Percentiles rank a stretch among this genome's conserved stretches.
Evolutionary conservation across 345 rosid species (phyloP).

Genomic region (Aurinia saxatilis): DNA sequence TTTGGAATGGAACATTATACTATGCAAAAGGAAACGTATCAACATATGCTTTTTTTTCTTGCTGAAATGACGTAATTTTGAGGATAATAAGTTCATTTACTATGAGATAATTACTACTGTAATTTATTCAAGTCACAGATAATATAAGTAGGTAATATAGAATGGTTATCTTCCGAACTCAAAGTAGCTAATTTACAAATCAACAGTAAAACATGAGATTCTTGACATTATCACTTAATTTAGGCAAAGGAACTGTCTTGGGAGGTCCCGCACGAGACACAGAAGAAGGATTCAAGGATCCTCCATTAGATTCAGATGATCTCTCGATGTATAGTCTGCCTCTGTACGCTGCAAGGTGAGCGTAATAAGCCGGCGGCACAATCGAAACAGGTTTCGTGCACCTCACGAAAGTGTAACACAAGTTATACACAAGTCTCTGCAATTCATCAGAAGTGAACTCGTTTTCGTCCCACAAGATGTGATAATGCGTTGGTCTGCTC

Average conservation of each 20-base stretch:
- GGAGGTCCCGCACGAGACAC: conserved; percentile 70
- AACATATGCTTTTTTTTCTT: no score
- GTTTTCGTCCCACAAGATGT: conserved; percentile 77
- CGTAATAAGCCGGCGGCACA: conserved; percentile 93
- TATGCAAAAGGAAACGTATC: no score
- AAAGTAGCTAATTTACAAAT: background rate
- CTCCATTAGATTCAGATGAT: conserved; percentile 41
- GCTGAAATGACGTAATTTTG: no score
- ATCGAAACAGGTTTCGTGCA: conserved; percentile 92
- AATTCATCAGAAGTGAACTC: conserved; percentile 86
- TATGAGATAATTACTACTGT: no score
- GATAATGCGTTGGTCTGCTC: conserved; percentile 92
- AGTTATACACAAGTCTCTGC: conserved; percentile 77
- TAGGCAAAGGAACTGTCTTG: conserved; percentile 68
- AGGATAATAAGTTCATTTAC: no score
- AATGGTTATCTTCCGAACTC: background rate
- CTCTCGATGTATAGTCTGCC: conserved; percentile 90
- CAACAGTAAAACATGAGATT: conserved; percentile 95
- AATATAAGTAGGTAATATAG: background rate
- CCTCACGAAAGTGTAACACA: conserved; percentile 84
- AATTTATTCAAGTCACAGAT: no score
- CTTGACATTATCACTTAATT: conserved; percentile 74
- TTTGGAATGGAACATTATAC: no score
- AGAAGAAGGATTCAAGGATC: conserved; percentile 32
- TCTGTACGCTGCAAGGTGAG: conserved; percentile 92